A percentile compares a stretch with the other conserved stretches of the same genome.
Conservation (phyloP, 768 basidiomycete species). For the Naematelia encephala region DNA sequence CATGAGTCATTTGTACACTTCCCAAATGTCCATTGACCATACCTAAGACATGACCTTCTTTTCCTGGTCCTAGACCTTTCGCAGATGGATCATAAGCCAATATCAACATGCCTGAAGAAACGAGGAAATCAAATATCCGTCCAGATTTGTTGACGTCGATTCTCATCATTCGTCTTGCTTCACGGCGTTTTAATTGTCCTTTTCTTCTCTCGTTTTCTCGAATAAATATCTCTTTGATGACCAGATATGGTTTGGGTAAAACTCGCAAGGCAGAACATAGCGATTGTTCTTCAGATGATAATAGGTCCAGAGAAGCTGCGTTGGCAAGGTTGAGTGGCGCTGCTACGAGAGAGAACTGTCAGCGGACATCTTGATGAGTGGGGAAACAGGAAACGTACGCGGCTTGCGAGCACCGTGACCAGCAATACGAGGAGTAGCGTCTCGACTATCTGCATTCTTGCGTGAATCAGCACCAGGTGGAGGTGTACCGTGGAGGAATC, state of each 20-base stretch:
- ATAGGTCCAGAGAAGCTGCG: constrained; percentile 81
- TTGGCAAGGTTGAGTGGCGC: constrained; percentile 83
- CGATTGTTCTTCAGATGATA: constrained; percentile 79
- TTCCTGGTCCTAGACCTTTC: constrained; percentile 20
- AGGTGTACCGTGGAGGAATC: constrained; percentile 40
- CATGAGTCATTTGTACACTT: background rate
- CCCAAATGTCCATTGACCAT: constrained; percentile 5
- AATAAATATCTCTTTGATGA: constrained; percentile 91
- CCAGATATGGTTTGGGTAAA: constrained; percentile 89
- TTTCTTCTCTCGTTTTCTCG: constrained; percentile 87
- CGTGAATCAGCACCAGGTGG: constrained; percentile 25
- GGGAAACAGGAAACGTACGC: constrained; percentile 14
- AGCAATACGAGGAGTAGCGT: constrained; percentile 22
- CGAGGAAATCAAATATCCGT: constrained; percentile 88
- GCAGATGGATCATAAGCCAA: constrained; percentile 35
- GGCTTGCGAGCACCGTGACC: constrained; percentile 17
- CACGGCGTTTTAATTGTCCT: constrained; percentile 79
- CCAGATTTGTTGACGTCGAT: constrained; percentile 92
- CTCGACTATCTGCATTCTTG: constrained; percentile 21
- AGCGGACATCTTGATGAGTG: background rate
- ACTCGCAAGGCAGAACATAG: constrained; percentile 87
- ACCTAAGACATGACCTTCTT: constrained; percentile 15
- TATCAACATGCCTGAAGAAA: constrained; percentile 63
- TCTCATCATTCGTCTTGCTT: constrained; percentile 81
- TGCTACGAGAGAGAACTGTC: constrained; percentile 6